Percentiles rank a stretch among this genome's conserved stretches.
Conservation (phyloP, 2,329 filamentous ascomycete species). For the Cadophora gregata region DNA sequence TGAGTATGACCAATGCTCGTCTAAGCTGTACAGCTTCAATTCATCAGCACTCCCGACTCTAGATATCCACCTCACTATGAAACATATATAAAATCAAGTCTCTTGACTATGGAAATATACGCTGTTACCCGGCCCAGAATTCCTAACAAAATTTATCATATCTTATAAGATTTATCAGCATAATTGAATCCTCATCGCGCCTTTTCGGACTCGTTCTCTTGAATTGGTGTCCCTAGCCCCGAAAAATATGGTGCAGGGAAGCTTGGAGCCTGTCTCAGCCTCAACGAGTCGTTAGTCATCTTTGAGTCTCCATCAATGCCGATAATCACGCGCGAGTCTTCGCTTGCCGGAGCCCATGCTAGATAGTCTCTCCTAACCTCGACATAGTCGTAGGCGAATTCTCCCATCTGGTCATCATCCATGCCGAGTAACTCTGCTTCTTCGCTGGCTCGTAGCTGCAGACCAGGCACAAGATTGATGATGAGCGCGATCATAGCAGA, state of each 20-base stretch:
- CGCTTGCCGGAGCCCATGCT: constrained; percentile 78
- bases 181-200: background rate
- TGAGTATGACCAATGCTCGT: background rate
- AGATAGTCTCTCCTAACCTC: constrained; percentile 88
- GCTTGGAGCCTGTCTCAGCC: background rate
- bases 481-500: constrained; percentile 74
- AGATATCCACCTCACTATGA: background rate
- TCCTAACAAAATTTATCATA: background rate
- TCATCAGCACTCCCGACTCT: background rate
- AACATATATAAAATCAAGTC: background rate
- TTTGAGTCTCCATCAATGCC: constrained; percentile 7
- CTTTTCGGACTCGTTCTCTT: background rate
- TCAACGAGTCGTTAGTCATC: background rate
- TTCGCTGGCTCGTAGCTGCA: constrained; percentile 79
- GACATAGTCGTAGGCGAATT: constrained; percentile 90
- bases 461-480: constrained; percentile 79
- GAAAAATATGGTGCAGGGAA: background rate
- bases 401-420: constrained; percentile 88
- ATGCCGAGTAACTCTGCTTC: constrained; percentile 86
- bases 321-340: constrained; percentile 51
- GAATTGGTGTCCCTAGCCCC: background rate
- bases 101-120: background rate
- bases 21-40: background rate
- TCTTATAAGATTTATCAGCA: background rate
- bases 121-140: background rate